These are phyloP conservation scores for Groenewaldozyma sp. DNA, from an alignment of 1,139 yeast species.

Conservation along the genomic window DNA sequence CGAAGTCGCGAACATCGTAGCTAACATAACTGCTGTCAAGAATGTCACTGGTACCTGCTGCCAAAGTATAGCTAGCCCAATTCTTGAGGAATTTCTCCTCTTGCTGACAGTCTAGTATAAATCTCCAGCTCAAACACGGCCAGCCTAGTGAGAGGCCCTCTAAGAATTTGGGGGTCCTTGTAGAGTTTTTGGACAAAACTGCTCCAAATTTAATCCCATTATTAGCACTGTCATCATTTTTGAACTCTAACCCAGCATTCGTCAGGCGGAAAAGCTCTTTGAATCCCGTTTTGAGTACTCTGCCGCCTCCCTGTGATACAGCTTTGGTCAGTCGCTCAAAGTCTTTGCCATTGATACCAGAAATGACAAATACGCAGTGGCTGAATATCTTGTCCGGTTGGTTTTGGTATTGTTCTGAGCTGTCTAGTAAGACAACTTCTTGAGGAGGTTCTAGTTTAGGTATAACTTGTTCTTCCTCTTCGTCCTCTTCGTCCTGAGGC, in stretches of 20 bases:
- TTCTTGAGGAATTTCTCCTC: conserved; percentile 23
- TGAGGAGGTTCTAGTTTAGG: neutral
- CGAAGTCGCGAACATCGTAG: conserved; percentile 18
- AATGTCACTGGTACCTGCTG: conserved; percentile 55
- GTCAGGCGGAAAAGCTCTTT: conserved; percentile 26
- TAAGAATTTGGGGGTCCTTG: conserved; percentile 68
- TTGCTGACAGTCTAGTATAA: conserved; percentile 44
- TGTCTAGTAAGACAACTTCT: neutral
- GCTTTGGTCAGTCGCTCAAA: conserved; percentile 31
- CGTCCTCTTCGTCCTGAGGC: neutral
- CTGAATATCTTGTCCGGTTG: conserved; percentile 26
- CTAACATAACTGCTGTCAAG: conserved; percentile 22
- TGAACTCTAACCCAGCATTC: conserved; percentile 11
- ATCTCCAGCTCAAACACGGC: conserved; percentile 67
- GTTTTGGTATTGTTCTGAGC: neutral
- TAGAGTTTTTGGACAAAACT: conserved; percentile 46
- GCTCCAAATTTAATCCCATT: conserved; percentile 46
- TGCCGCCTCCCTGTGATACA: conserved; percentile 47
- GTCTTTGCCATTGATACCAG: conserved; percentile 32
- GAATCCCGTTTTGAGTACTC: conserved; percentile 41
- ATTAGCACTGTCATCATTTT: conserved; percentile 3
- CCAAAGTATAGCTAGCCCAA: conserved; percentile 54
- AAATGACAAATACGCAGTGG: conserved; percentile 36
- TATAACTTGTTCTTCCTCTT: neutral
- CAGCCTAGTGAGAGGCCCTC: conserved; percentile 82